Evolutionary conservation across 192 early-diverging fungal genomes (phyloP).

Genomic region (Cetraspora pellucida): DNA sequence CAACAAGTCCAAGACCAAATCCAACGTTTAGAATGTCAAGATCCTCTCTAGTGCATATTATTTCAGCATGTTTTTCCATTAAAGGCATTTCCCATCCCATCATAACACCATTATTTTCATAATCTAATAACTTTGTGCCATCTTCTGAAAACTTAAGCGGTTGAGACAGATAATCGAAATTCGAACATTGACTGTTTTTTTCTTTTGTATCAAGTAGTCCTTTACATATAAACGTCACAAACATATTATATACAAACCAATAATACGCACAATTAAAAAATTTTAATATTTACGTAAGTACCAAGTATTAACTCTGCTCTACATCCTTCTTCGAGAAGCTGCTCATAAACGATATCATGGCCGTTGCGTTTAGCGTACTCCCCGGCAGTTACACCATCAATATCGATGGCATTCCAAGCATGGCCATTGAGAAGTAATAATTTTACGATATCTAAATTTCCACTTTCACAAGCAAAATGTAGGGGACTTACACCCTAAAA

Average conservation of each 20-base stretch:
- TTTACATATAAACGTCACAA: neutral
- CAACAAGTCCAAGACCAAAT: conserved; percentile 92
- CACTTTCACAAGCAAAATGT: conserved; percentile 71
- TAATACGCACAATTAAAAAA: neutral
- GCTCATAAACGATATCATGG: conserved; percentile 70
- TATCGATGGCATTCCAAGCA: conserved; percentile 86
- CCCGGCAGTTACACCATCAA: conserved; percentile 73
- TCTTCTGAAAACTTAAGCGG: conserved; percentile 76
- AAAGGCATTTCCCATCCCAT: conserved; percentile 97
- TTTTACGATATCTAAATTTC: conserved; percentile 64
- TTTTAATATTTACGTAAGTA: conserved; percentile 30
- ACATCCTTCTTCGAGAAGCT: conserved; percentile 82
- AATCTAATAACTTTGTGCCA: conserved; percentile 80
- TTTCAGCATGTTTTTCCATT: conserved; percentile 86
- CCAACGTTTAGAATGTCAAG: conserved; percentile 74
- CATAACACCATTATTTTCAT: conserved; percentile 91
- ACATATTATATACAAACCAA: too few species aligned
- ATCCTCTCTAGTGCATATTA: conserved; percentile 65
- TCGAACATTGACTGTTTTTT: conserved; percentile 53
- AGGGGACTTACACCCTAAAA: conserved; percentile 59
- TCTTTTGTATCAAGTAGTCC: conserved; percentile 19
- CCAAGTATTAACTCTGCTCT: conserved; percentile 82
- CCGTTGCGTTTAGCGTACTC: conserved; percentile 78
- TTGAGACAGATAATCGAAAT: conserved; percentile 76
- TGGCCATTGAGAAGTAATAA: conserved; percentile 65